Base-by-base conservation (phyloP, 768 basidiomycete species). In the Kwoniella sp. region DNA sequence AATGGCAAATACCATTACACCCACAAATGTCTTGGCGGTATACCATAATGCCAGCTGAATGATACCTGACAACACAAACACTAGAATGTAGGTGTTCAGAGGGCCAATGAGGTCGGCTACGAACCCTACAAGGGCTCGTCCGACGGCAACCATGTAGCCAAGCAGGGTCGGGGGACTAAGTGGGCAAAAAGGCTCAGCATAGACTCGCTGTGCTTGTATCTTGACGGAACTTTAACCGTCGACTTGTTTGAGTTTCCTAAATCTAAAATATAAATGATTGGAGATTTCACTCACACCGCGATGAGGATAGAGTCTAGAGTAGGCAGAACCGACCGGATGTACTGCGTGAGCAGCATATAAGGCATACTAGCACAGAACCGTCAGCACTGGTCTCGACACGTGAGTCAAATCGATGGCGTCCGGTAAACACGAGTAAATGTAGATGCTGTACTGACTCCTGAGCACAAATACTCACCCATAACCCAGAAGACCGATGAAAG, bases 21-120 rank as follows among this genome's bases (percentile, higher is more conserved):
- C 21, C 7, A 67, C 73, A 25, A 70, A 77, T 0, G 55, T 49
- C 3, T n/a, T 64, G 8, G 74, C 77, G 2, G 68, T 69, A 10
- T 64, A 51, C 72, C 77, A 78, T 19, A 75, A 58, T 0, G 68
- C 65, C 17, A 70, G 49, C 40, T 75, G 73, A 6, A 74, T 63
- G 8, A 71, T 47, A 1, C 64, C 69, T 1, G 69, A 68, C 9
- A 68, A 30, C 44, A 67, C 0, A 40, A 64, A 73, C 6, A 67
- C 58, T 9, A 73, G 46, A 44, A 75, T 66, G 55, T 70, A 72
- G 44, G 67, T 69, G 64, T 78, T 78, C 44, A 72, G 37, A 0
- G 77, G 73, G 0, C 77, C 77, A 44, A 78, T 52, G 0, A 27
- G 8, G 59, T 78, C 77, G 9, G 75, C 63, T 2, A 77, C 56